phyloP scores from a whole-genome alignment of 495 filamentous ascomycete genomes.

The Amniculicola lignicola region DNA sequence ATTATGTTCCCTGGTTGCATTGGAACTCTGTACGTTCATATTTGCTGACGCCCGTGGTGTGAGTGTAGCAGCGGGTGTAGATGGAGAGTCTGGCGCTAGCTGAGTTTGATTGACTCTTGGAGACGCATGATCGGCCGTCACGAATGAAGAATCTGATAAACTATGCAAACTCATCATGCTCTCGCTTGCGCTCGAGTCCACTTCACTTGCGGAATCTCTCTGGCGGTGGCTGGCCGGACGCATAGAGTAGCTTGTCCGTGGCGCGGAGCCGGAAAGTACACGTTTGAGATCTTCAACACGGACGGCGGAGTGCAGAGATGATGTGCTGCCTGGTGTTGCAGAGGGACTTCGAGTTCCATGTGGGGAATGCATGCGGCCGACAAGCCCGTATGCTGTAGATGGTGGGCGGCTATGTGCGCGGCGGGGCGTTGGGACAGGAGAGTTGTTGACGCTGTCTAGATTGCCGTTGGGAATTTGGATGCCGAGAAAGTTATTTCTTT shows the following conservation, averaged over 20 bases:
- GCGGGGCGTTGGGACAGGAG: constrained; percentile 14
- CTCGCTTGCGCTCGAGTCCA: constrained; percentile 15
- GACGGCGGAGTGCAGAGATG: constrained; percentile 64
- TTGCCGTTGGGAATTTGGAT: constrained; percentile 29
- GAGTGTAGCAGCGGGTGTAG: constrained; percentile 1
- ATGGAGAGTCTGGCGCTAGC: background rate
- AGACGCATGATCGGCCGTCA: constrained; percentile 20
- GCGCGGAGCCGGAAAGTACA: constrained; percentile 53
- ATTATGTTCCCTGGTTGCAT: constrained; percentile 1
- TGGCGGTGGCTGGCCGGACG: constrained; percentile 10
- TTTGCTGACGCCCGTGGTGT: constrained; percentile 3
- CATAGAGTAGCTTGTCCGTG: constrained; percentile 20
- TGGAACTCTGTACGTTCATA: too few species aligned
- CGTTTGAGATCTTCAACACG: constrained; percentile 84
- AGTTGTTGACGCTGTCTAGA: constrained; percentile 20
- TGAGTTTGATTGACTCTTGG: background rate
- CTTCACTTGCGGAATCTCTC: constrained; percentile 23
- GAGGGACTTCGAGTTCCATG: constrained; percentile 48
- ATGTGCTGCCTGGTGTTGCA: constrained; percentile 52
- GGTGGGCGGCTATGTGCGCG: constrained; percentile 26
- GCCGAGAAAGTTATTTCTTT: constrained; percentile 31
- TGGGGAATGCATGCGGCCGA: constrained; percentile 26
- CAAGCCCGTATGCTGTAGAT: constrained; percentile 32
- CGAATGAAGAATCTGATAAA: constrained; percentile 19
- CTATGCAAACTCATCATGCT: constrained; percentile 23